Evolutionary conservation across 176 grass and related monocot species (phyloP), one percentile per base, ranked within the genome.

Genomic region (Dactylis glomerata): DNA sequence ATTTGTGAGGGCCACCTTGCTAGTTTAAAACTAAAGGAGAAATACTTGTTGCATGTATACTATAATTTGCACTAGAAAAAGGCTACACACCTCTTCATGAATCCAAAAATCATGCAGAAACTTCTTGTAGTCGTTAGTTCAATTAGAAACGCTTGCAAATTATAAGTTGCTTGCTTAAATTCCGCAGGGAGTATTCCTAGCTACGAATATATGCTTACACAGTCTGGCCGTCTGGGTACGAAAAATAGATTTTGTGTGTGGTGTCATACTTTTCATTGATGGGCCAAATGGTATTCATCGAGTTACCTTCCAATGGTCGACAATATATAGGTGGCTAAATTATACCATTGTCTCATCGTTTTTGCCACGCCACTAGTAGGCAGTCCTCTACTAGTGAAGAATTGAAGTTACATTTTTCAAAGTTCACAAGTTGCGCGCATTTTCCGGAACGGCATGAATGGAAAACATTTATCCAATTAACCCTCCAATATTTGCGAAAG

Each of bases 71-170:
- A 23, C 4, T 19, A 65, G n/a, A 65, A 41, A 81, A 81, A 15
- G 8, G 44, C 73, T 27, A 4, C 10, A 78, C 83, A 95, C 96
- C 93, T 95, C 96, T 86, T 94, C 96, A 58, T 95, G 91, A 77
- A 95, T 68, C 93, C 93, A 98, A 76, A 98, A 80, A 36, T 98
- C 88, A 32, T 19, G 83, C 28, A 98, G 78, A 81, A 98, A 98
- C 63, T 61, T 94, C 78, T 95, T 98, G 68, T 98, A 93, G 47
- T 89, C 77, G 28, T 92, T 30, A 51, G 81, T 45, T 37, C 61
- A 74, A 50, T 63, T 83, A 77, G 12, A 52, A 75, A 10, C 33
- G 42, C 28, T 50, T 74, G 73, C 54, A 73, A 87, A 85, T 52
- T 69, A 88, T 63, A 75, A 72, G 61, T 33, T 51, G n/a, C 51